These are phyloP conservation scores for Leccinum ochraceum DNA, from an alignment of 768 basidiomycete species.

Conservation along the genomic window DNA sequence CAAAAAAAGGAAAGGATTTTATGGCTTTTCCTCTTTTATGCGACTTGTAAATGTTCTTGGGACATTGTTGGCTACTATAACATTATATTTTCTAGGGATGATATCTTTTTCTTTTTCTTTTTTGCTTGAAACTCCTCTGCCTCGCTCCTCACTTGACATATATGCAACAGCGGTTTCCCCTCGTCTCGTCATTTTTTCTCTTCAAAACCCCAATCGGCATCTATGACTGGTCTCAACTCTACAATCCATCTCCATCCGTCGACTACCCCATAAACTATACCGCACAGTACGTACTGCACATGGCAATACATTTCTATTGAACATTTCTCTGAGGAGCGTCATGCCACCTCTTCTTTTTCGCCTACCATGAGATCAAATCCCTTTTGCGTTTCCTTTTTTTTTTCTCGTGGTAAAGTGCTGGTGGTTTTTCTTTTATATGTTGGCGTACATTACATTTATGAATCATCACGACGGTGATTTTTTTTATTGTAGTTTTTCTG, in stretches of 20 bases:
- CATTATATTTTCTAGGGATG: conserved; percentile 36
- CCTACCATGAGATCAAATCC: not conserved
- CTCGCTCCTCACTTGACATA: conserved; percentile 9
- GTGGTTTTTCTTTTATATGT: too few relatives aligned
- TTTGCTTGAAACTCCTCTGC: conserved; percentile 24
- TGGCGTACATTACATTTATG: not conserved
- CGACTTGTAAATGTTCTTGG: conserved; percentile 35
- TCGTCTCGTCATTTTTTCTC: not conserved
- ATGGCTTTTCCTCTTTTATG: conserved; percentile 14
- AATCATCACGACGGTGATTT: not conserved
- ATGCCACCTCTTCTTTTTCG: not conserved
- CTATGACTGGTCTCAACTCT: conserved; percentile 24
- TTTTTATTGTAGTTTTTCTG: not conserved
- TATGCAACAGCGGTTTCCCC: not conserved
- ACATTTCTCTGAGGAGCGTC: conserved; percentile 15
- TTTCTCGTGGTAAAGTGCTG: not conserved
- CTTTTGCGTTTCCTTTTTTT: conserved; percentile 8
- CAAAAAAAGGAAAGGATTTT: conserved; percentile 9
- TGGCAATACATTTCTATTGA: conserved; percentile 31
- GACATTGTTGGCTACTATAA: conserved; percentile 37
- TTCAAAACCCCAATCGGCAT: conserved; percentile 20
- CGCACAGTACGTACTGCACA: conserved; percentile 32
- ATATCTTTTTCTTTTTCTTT: conserved; percentile 16
- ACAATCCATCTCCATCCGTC: not conserved
- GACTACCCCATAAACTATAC: conserved; percentile 20